Percentiles rank a stretch among this genome's conserved stretches.
Conservation (phyloP, 2,329 filamentous ascomycete species). For the Chaetomiaceae sp. region DNA sequence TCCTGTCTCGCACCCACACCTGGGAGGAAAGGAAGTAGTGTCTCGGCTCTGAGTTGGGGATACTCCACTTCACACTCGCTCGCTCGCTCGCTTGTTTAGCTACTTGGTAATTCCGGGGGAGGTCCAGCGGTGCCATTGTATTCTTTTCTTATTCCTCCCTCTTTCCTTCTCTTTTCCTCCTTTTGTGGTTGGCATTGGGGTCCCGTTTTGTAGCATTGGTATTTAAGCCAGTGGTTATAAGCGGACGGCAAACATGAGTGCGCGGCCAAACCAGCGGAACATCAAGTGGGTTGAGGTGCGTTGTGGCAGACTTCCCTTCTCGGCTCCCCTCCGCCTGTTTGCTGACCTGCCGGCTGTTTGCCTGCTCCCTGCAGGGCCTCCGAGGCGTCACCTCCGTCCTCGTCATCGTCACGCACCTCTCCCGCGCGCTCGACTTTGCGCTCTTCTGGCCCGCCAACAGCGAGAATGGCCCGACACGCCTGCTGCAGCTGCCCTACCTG, state of each 20-base stretch:
- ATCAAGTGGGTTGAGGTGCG: constrained; percentile 30
- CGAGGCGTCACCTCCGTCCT: constrained; percentile 48
- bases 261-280: constrained; percentile 22
- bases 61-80: not conserved
- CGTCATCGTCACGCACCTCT: constrained; percentile 46
- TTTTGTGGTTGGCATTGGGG: not conserved
- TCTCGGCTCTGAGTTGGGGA: not conserved
- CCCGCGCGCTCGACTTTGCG: constrained; percentile 45
- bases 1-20: not conserved
- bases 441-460: constrained; percentile 43
- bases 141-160: not conserved
- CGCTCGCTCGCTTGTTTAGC: not conserved
- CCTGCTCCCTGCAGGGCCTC: constrained; percentile 35
- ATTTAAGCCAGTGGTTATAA: not conserved
- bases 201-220: too few relatives aligned
- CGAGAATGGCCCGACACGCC: constrained; percentile 35
- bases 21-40: not conserved
- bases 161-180: not conserved
- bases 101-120: too few relatives aligned
- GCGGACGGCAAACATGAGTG: constrained; percentile 6
- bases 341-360: constrained; percentile 2
- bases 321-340: not conserved
- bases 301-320: not conserved
- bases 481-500: constrained; percentile 46
- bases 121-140: not conserved